phyloP scores from a whole-genome alignment of 139 green algal species.

The Diplosphaera chodatii region DNA sequence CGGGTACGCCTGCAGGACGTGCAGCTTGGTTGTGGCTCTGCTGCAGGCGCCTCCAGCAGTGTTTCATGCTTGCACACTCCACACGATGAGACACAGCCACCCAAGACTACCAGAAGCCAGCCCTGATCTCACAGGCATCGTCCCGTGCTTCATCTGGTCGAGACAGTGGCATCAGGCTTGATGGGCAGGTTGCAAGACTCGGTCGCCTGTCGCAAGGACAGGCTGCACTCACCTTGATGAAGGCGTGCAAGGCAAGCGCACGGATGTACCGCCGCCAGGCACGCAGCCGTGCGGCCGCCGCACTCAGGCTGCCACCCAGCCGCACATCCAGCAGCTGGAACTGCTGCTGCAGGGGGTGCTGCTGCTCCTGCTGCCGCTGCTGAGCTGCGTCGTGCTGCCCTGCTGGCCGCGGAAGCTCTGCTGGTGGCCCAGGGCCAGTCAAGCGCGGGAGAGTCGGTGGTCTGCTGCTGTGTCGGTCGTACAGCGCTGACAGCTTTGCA shows the following conservation, averaged over 20 bases:
- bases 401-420: not conserved
- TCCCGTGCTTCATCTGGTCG: too few relatives aligned
- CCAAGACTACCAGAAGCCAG: too few relatives aligned
- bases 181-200: too few relatives aligned
- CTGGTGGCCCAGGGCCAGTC: not conserved
- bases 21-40: too few relatives aligned
- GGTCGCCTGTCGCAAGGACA: too few relatives aligned
- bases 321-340: not conserved
- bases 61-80: too few relatives aligned
- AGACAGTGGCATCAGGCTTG: too few relatives aligned
- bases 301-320: not conserved
- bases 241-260: not conserved
- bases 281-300: not conserved
- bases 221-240: not conserved
- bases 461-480: slow-evolving; percentile 15
- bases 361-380: too few relatives aligned
- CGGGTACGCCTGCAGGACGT: slow-evolving; percentile 48
- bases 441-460: slow-evolving; percentile 22
- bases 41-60: too few relatives aligned
- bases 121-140: too few relatives aligned
- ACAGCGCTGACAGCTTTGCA: slow-evolving; percentile 49
- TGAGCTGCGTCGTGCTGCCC: not conserved
- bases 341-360: too few relatives aligned
- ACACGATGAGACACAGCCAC: too few relatives aligned
- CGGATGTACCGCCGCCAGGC: not conserved